phyloP scores from a whole-genome alignment of 164 flowering plant species.

The Berberis thunbergii region DNA sequence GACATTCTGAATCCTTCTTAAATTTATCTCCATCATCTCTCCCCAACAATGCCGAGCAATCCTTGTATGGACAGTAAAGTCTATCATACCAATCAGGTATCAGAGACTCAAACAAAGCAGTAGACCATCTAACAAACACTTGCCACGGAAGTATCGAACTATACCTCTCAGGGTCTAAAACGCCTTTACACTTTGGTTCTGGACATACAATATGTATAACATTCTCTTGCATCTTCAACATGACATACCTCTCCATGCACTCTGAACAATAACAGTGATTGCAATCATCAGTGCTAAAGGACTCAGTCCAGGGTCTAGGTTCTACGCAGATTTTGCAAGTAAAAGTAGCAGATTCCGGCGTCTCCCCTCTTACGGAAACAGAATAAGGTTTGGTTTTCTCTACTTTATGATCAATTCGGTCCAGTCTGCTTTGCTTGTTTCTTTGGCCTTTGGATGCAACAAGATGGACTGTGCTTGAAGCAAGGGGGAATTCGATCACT shows the following conservation, averaged over 20 bases:
- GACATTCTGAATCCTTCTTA: not conserved
- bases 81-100: not conserved
- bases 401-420: no score
- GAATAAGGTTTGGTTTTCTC: not conserved
- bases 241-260: not conserved
- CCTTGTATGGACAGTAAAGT: not conserved
- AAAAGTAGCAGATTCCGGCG: slow-evolving; percentile 12
- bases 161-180: not conserved
- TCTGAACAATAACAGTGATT: slow-evolving; percentile 11
- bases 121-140: no score
- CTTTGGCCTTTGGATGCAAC: no score
- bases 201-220: not conserved
- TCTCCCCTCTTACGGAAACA: slow-evolving; percentile 6
- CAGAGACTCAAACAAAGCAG: no score
- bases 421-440: no score
- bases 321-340: slow-evolving; percentile 34
- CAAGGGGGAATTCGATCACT: no score
- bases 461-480: no score
- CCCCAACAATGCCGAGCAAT: not conserved
- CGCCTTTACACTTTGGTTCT: not conserved
- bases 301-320: slow-evolving; percentile 6
- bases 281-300: slow-evolving; percentile 25
- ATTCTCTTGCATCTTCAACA: not conserved
- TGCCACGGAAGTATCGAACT: not conserved
- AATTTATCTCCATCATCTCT: not conserved